Base-by-base conservation (phyloP, 1,284 basidiomycete species). In the Spongiforma sp. region DNA sequence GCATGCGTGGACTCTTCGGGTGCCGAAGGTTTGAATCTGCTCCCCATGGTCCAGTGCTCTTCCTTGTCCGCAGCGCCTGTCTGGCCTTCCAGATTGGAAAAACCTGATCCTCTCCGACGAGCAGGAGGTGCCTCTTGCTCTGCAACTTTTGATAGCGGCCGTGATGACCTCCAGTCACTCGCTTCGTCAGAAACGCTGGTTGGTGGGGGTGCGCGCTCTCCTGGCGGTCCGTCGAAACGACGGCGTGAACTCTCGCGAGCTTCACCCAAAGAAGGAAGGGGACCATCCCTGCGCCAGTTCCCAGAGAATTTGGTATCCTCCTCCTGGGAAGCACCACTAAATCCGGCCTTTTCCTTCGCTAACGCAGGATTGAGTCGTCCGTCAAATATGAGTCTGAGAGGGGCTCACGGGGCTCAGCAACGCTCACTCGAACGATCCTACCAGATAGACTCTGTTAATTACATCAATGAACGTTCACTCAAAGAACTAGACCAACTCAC, bases 391-490 rank as follows among this genome's bases (percentile, higher is more conserved):
- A 60, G 64, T 36, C 39, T 26, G 37, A 36, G 54, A 37, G 39
- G 43, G 3, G 86, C 91, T 84, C 77, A 94, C 95, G 93, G 67
- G 97, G 92, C 75, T 99, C 98, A 24, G 98, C 98, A 52, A 99
- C 96, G 77, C 93, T 95, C 65, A 99, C 89, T 62, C 97, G 88
- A 67, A 99, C 85, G 30, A 85, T 88, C 67, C 98, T 86, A 54
- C 93, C 93, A 37, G 88, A 89, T 59, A 99, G 82, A 69, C 79
- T 81, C 91, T 93, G 64, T 33, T 15, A 59, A 62, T 15, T 43
- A 21, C 59, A 64, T 62, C 64, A 65, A 65, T 41, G 36, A 65
- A 62, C 24, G 24, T 26, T 39, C 26, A 59, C 39, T 6, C 28
- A n/a, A 64, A 60, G 15, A 59, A 61, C 57, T 36, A 41, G 34